These are phyloP conservation scores for Wallacemonas sp. DNA, from an alignment of 208 protist genomes.

Conservation along the genomic window DNA sequence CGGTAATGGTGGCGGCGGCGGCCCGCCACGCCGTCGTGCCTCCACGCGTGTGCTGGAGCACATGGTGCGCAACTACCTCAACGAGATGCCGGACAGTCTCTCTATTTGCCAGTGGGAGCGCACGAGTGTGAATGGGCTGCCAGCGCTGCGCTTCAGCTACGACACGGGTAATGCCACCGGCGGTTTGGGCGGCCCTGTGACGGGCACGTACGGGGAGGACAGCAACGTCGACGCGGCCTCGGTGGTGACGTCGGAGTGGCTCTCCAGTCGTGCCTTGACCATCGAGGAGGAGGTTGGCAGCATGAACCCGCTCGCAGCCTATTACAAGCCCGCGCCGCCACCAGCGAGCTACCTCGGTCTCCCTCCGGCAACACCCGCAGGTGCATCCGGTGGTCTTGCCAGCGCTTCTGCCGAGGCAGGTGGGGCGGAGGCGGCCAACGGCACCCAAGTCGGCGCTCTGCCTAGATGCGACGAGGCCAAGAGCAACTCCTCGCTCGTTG, in stretches of 20 bases:
- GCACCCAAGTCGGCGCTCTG: no score
- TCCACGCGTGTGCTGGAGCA: conserved; percentile 49
- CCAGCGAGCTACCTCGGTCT: conserved; percentile 24
- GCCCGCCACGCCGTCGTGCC: conserved; percentile 20
- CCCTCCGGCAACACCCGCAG: not conserved
- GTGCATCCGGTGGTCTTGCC: no score
- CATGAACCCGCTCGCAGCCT: conserved; percentile 70
- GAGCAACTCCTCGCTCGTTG: no score
- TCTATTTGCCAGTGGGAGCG: conserved; percentile 50
- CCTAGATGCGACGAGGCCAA: no score
- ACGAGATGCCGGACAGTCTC: conserved; percentile 47
- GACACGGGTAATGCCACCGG: conserved; percentile 20
- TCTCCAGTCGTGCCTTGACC: conserved; percentile 26
- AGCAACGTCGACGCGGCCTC: conserved; percentile 21
- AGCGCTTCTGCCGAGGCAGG: no score
- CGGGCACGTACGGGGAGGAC: conserved; percentile 30
- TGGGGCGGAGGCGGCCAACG: no score
- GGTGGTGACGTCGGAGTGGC: conserved; percentile 44
- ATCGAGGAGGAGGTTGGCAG: conserved; percentile 68
- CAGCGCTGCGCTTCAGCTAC: conserved; percentile 61
- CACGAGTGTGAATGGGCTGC: conserved; percentile 45
- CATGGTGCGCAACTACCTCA: conserved; percentile 52
- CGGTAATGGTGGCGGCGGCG: not conserved
- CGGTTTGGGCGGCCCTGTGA: conserved; percentile 5
- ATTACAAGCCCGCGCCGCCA: conserved; percentile 44